A percentile compares a stretch with the other conserved stretches of the same genome.
These are phyloP conservation scores for Metschnikowia baotianmanensis DNA, from an alignment of 805 yeast species.

Conservation along the genomic window DNA sequence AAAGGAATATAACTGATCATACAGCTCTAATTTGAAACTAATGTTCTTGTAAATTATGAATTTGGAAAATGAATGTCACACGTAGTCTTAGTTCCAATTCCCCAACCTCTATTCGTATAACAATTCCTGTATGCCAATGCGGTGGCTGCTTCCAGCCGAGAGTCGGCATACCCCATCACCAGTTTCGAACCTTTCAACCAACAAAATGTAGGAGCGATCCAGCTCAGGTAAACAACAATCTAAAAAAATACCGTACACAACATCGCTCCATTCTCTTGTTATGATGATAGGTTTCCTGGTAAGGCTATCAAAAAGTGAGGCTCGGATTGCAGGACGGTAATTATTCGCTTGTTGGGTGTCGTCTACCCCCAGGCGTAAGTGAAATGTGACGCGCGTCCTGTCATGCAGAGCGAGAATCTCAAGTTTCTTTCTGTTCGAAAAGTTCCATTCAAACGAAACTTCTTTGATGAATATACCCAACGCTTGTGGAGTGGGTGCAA, in stretches of 20 bases:
- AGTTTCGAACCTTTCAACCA: slow-evolving; percentile 49
- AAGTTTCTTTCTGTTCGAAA: slow-evolving; percentile 38
- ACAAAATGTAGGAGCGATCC: slow-evolving; percentile 33
- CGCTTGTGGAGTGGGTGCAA: slow-evolving; percentile 22
- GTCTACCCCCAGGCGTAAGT: slow-evolving; percentile 22
- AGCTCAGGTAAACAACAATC: slow-evolving; percentile 26
- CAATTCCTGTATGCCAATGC: slow-evolving; percentile 1
- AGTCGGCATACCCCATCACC: slow-evolving; percentile 42
- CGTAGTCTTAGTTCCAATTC: background rate
- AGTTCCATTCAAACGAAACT: slow-evolving; percentile 36
- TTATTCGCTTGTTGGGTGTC: slow-evolving; percentile 5
- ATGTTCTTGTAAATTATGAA: no score
- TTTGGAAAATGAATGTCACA: no score
- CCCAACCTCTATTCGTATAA: background rate
- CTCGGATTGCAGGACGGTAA: slow-evolving; percentile 48
- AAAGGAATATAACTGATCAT: background rate
- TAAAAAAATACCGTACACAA: slow-evolving; percentile 44
- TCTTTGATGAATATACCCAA: slow-evolving; percentile 36
- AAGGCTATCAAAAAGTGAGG: slow-evolving; percentile 37
- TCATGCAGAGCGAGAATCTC: slow-evolving; percentile 23
- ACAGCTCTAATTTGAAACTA: background rate
- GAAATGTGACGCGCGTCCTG: slow-evolving; percentile 25
- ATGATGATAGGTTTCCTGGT: slow-evolving; percentile 30
- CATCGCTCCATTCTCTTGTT: slow-evolving; percentile 40
- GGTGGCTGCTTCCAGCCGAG: slow-evolving; percentile 33